Evolutionary conservation across 805 yeast genomes (phyloP).

Genomic region (Candida mattraensis): DNA sequence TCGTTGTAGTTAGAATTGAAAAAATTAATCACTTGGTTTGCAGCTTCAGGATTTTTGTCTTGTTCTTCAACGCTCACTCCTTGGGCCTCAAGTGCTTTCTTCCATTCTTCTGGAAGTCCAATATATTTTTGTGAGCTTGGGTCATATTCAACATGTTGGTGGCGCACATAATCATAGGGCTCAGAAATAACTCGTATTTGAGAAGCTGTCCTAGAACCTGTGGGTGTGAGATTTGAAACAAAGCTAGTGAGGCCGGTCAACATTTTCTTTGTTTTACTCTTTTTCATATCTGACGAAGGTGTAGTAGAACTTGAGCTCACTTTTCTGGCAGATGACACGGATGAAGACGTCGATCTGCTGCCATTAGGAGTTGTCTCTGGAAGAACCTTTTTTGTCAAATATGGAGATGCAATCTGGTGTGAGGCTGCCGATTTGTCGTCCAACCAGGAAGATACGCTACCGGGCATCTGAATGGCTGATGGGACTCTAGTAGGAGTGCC

Average conservation of each 20-base stretch:
- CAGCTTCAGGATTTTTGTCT: slow-evolving; percentile 90
- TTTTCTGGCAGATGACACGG: slow-evolving; percentile 16
- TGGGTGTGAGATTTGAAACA: slow-evolving; percentile 23
- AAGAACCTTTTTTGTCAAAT: slow-evolving; percentile 1
- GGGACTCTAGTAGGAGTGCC: slow-evolving; percentile 2
- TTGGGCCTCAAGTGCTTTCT: slow-evolving; percentile 72
- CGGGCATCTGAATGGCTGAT: too few relatives aligned
- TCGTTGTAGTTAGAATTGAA: slow-evolving; percentile 26
- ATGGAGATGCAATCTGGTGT: slow-evolving; percentile 2
- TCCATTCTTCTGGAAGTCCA: slow-evolving; percentile 94
- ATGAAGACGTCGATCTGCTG: slow-evolving; percentile 15
- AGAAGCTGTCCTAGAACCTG: slow-evolving; percentile 16
- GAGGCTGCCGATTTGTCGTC: too few relatives aligned
- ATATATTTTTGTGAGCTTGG: slow-evolving; percentile 81
- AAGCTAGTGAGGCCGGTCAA: slow-evolving; percentile 58
- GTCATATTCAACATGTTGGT: slow-evolving; percentile 92
- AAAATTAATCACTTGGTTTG: slow-evolving; percentile 38
- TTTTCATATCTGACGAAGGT: slow-evolving; percentile 17
- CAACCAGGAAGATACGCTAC: too few relatives aligned
- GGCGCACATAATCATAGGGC: slow-evolving; percentile 87
- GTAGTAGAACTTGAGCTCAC: slow-evolving; percentile 15
- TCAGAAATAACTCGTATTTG: slow-evolving; percentile 65
- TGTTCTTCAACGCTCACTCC: slow-evolving; percentile 90
- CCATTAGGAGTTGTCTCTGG: slow-evolving; percentile 6
- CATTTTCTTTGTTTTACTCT: slow-evolving; percentile 51